Evolutionary conservation across 2,329 filamentous ascomycete genomes (phyloP), one percentile per base, ranked within the genome.

Genomic region (Verticillium alfalfae): DNA sequence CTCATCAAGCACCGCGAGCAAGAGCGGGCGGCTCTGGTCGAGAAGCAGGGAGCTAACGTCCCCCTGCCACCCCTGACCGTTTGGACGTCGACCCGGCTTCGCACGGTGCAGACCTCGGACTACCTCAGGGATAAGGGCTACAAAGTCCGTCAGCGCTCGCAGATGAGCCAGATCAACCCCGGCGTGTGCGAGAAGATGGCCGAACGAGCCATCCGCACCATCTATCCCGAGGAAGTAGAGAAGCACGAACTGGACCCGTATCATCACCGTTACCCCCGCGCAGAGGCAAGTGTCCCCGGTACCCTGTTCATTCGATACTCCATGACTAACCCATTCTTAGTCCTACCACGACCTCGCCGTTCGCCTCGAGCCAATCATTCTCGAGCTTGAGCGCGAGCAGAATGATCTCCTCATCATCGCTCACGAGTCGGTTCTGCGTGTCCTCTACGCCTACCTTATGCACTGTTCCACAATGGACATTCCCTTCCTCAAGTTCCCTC

Each of bases 281-380:
- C 94, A 64, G 95, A 99, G 82, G 93, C 93, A 79, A 71, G 15
- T 18, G 13, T 8, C 4, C 34, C 34, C 13, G 16, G 22, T 22
- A 10, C 5, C 31, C 3, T 37, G 4, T 58, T 15, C 12, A 8
- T 8, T 13, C 15, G 16, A 36, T 12, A 39, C 49, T 60, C 62
- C 58, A 49, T 62, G 63, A 41, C 67, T 58, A n/a, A 39, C 63
- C 45, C 36, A 36, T 36, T 34, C 8, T 31, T 58, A 97, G 91
- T 98, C 94, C 9, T 99, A 99, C 75, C 95, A 99, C 73, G 95
- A 99, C 71, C 87, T 99, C 54, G 95, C 95, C n/a, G 95, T 99
- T 63, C 91, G 95, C 26, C 87, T 99, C 56, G 95, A 99, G 73
- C 96, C 95, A 49, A 97, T 99, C 70, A 99, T 99, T 71, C 85